phyloP scores from a whole-genome alignment of 1,284 basidiomycete genomes.

The Irpex sp. region DNA sequence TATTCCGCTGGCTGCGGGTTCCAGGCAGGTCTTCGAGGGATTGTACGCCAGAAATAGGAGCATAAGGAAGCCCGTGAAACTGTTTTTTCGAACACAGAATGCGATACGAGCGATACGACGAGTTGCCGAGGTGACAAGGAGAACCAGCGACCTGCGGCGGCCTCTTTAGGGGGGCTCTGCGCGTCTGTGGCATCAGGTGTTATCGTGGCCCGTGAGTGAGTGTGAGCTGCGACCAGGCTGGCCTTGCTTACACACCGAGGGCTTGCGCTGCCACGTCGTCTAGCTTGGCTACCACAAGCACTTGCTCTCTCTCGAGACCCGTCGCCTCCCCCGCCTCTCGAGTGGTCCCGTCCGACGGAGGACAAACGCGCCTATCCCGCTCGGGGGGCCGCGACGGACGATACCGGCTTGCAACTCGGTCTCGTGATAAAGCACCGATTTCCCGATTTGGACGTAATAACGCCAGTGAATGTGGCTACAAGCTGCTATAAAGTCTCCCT shows the following conservation, averaged over 20 bases:
- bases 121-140: background rate
- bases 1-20: background rate
- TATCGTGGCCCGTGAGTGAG: background rate
- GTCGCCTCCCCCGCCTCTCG: conserved; percentile 2
- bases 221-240: background rate
- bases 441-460: conserved; percentile 10
- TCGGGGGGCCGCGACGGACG: conserved; percentile 17
- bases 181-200: background rate
- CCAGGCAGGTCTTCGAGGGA: background rate
- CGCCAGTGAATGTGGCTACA: conserved; percentile 17
- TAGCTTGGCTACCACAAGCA: background rate
- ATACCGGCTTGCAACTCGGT: conserved; percentile 11
- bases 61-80: background rate
- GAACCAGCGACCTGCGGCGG: background rate
- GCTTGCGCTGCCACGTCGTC: background rate
- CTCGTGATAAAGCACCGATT: conserved; percentile 13
- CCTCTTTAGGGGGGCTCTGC: background rate
- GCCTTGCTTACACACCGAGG: background rate
- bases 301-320: background rate
- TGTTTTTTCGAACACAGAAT: background rate
- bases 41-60: background rate
- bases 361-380: conserved; percentile 8
- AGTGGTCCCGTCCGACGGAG: conserved; percentile 3
- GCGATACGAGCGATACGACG: background rate
- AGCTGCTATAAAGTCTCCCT: conserved; percentile 16